Conservation (phyloP, 2,329 filamentous ascomycete genomes). For the Stemphylium vesicarium region DNA sequence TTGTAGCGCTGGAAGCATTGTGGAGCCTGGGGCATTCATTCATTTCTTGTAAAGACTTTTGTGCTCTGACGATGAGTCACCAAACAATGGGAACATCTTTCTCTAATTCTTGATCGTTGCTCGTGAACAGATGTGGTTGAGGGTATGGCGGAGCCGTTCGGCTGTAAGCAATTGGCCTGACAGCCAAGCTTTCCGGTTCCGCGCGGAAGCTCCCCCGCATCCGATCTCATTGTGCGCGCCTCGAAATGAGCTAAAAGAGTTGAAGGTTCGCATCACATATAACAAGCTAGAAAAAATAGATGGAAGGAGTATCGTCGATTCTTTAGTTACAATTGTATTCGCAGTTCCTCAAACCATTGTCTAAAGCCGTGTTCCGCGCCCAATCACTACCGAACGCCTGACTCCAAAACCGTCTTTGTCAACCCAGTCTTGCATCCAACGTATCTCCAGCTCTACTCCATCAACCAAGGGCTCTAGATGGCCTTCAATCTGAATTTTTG, state of each 20-base stretch:
- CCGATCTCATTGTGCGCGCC: too few species aligned
- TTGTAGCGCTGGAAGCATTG: constrained; percentile 15
- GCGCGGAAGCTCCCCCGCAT: too few species aligned
- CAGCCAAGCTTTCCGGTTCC: too few species aligned
- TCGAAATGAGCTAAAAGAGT: too few species aligned
- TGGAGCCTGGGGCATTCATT: constrained; percentile 11
- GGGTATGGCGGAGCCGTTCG: too few species aligned
- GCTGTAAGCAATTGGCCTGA: too few species aligned
- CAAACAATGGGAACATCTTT: too few species aligned
- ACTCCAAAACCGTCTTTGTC: neutral
- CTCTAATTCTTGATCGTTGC: too few species aligned
- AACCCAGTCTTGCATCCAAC: neutral
- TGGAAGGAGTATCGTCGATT: neutral
- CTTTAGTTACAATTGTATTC: neutral
- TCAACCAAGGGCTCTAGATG: neutral
- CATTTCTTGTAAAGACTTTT: constrained; percentile 21
- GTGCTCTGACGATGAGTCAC: neutral
- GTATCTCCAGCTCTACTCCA: neutral
- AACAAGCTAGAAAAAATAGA: too few species aligned
- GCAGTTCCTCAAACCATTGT: neutral
- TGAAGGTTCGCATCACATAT: too few species aligned
- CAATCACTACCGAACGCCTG: neutral
- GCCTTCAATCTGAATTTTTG: neutral
- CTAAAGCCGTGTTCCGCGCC: neutral
- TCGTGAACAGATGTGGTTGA: too few species aligned